Percentiles rank a stretch among this genome's conserved stretches.
Conservation (phyloP, 768 basidiomycete genomes). For the Lactarius hatsudake region DNA sequence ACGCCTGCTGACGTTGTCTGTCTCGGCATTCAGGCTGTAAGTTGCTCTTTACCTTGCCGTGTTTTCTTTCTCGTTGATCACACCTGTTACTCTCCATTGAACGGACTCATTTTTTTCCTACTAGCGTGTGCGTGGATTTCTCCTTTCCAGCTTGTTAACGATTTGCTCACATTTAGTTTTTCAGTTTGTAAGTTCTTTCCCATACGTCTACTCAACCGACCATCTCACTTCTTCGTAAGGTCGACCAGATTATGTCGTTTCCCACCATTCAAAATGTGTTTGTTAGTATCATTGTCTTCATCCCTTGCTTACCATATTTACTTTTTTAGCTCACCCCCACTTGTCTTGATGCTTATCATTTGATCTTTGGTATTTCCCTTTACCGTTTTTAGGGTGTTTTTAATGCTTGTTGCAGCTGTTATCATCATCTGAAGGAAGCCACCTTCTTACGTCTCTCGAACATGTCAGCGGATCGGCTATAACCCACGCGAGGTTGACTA, state of each 20-base stretch:
- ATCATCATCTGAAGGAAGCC: not conserved
- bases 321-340: not conserved
- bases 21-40: too few relatives aligned
- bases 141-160: not conserved
- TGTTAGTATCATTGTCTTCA: not conserved
- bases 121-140: not conserved
- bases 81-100: too few relatives aligned
- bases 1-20: too few relatives aligned
- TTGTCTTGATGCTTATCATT: not conserved
- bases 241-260: too few relatives aligned
- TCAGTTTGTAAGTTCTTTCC: not conserved
- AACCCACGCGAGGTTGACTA: not conserved
- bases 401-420: not conserved
- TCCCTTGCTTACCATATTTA: not conserved
- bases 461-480: not conserved
- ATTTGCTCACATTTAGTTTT: not conserved
- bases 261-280: not conserved
- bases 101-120: not conserved
- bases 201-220: not conserved
- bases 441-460: not conserved
- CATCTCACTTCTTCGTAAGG: too few relatives aligned
- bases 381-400: too few relatives aligned
- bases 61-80: too few relatives aligned
- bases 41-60: too few relatives aligned
- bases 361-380: not conserved